These are phyloP conservation scores for Pyrenula aspistea DNA, from an alignment of 495 filamentous ascomycete genomes.

Conservation along the genomic window DNA sequence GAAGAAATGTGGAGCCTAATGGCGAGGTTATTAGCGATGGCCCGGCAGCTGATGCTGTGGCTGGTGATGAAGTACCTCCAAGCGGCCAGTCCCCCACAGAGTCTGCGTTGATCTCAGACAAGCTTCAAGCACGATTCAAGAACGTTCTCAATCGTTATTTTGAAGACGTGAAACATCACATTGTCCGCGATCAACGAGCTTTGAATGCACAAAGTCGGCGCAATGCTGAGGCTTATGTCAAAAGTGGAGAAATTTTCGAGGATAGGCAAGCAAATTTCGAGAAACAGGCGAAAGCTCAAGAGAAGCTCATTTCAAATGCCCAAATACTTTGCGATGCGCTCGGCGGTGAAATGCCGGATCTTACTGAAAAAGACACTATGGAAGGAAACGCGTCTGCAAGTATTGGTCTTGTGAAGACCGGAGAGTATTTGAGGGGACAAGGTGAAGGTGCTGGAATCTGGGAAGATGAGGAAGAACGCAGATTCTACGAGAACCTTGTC, in stretches of 20 bases:
- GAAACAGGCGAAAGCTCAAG: constrained; percentile 79
- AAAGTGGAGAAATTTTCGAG: constrained; percentile 97
- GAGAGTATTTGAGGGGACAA: constrained; percentile 83
- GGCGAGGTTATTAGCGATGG: constrained; percentile 47
- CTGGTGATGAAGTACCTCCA: constrained; percentile 7
- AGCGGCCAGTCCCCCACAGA: constrained; percentile 33
- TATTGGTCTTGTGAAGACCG: constrained; percentile 88
- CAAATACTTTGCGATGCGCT: constrained; percentile 82
- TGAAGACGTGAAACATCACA: constrained; percentile 82
- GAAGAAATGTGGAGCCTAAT: constrained; percentile 78
- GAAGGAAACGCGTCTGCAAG: constrained; percentile 51
- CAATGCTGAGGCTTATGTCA: constrained; percentile 96
- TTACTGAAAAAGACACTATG: constrained; percentile 68
- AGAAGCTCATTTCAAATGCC: constrained; percentile 81
- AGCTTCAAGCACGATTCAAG: constrained; percentile 74
- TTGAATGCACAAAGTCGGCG: constrained; percentile 73
- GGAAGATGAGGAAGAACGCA: constrained; percentile 96
- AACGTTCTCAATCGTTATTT: constrained; percentile 85
- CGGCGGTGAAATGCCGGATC: constrained; percentile 86
- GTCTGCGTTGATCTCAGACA: constrained; percentile 57
- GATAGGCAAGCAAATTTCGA: constrained; percentile 94
- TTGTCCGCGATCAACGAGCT: constrained; percentile 80
- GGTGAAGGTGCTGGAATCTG: constrained; percentile 93
- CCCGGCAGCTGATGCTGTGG: constrained; percentile 22
- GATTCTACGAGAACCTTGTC: constrained; percentile 93